phyloP scores from a whole-genome alignment of 2,329 filamentous ascomycete species.

The Tympanopsis confertula region DNA sequence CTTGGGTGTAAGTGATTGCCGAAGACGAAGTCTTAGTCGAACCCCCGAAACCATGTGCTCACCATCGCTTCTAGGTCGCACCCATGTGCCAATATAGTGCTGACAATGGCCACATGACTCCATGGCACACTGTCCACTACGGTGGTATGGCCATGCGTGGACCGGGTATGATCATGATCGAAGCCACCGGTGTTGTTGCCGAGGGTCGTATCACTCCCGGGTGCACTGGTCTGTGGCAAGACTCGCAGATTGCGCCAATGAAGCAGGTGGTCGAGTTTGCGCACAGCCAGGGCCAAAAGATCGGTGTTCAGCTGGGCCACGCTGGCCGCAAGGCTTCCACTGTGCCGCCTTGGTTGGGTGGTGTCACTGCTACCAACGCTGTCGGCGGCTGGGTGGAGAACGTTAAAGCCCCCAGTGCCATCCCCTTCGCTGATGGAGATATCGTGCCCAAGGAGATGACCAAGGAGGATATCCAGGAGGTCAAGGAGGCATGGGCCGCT shows the following conservation, averaged over 20 bases:
- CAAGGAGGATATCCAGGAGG: constrained; percentile 16
- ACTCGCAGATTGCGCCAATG: constrained; percentile 17
- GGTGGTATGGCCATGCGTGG: constrained; percentile 23
- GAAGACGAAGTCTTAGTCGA: not conserved
- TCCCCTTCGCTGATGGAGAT: constrained; percentile 12
- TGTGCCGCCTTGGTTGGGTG: constrained; percentile 8
- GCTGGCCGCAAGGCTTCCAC: constrained; percentile 16
- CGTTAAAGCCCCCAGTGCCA: constrained; percentile 13
- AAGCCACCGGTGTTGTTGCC: constrained; percentile 15
- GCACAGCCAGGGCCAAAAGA: constrained; percentile 12
- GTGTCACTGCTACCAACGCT: constrained; percentile 2
- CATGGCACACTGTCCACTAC: constrained; percentile 29
- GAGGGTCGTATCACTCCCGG: constrained; percentile 22
- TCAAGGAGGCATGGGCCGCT: constrained; percentile 17
- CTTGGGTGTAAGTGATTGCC: constrained; percentile 20
- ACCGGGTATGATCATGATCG: constrained; percentile 15
- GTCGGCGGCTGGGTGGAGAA: constrained; percentile 16
- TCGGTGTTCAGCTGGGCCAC: constrained; percentile 17
- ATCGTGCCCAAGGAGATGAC: constrained; percentile 16
- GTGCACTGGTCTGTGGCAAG: constrained; percentile 18
- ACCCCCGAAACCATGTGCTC: not conserved
- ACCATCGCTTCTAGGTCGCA: constrained; percentile 5
- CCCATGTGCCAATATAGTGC: constrained; percentile 35
- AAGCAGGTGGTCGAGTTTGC: constrained; percentile 16
- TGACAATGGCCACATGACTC: constrained; percentile 25